Percentiles rank a stretch among this genome's conserved stretches.
phyloP scores from a whole-genome alignment of 805 yeast genomes.

The Sugiyamaella floridensis region DNA sequence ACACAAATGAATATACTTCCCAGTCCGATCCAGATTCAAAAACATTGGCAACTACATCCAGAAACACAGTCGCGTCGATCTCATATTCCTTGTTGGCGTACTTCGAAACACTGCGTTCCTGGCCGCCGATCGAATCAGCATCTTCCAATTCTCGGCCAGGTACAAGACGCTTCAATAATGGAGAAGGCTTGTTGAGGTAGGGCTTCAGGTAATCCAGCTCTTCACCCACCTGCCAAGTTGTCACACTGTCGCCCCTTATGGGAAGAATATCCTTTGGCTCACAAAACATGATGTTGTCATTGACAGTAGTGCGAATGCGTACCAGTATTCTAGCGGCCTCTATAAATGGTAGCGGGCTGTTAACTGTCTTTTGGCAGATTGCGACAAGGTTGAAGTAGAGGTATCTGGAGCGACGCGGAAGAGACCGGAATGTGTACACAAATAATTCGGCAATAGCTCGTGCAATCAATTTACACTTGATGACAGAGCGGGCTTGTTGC shows the following conservation, averaged over 20 bases:
- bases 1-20: slow-evolving; percentile 61
- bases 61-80: slow-evolving; percentile 47
- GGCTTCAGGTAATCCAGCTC: slow-evolving; percentile 38
- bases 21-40: slow-evolving; percentile 52
- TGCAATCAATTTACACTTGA: slow-evolving; percentile 17
- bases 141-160: slow-evolving; percentile 20
- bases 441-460: slow-evolving; percentile 26
- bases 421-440: slow-evolving; percentile 33
- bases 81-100: slow-evolving; percentile 9
- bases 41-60: slow-evolving; percentile 42
- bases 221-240: slow-evolving; percentile 9
- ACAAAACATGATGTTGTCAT: slow-evolving; percentile 41
- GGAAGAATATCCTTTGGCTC: slow-evolving; percentile 50
- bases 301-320: slow-evolving; percentile 46
- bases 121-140: background rate
- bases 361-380: slow-evolving; percentile 17
- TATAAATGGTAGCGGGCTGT: slow-evolving; percentile 29
- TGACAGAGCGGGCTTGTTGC: background rate
- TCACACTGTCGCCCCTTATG: slow-evolving; percentile 15
- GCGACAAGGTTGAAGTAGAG: slow-evolving; percentile 30
- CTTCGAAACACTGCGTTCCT: slow-evolving; percentile 8
- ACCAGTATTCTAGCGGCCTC: slow-evolving; percentile 45
- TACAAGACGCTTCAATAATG: slow-evolving; percentile 10
- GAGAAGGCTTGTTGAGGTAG: slow-evolving; percentile 37
- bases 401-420: slow-evolving; percentile 32